Evolutionary conservation across 805 yeast genomes (phyloP).

Genomic region (Zygosaccharomyces siamensis): DNA sequence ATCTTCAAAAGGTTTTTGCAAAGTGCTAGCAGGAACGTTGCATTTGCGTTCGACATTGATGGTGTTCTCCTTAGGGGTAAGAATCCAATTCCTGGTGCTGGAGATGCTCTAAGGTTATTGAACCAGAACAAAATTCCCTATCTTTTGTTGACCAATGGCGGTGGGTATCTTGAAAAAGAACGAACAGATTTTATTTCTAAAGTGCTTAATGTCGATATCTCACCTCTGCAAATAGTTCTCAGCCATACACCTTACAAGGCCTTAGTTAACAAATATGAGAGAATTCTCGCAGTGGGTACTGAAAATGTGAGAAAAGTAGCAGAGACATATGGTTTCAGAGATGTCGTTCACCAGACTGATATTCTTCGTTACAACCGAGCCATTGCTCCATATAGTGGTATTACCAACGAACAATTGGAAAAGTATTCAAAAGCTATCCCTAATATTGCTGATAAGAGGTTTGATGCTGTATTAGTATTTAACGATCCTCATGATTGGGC

Average conservation of each 20-base stretch:
- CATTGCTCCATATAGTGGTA: slow-evolving; percentile 75
- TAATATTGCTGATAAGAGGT: slow-evolving; percentile 35
- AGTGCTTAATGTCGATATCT: slow-evolving; percentile 41
- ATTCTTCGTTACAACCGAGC: slow-evolving; percentile 52
- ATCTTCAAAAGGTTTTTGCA: slow-evolving; percentile 19
- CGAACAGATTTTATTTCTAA: slow-evolving; percentile 51
- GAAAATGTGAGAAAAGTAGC: slow-evolving; percentile 69
- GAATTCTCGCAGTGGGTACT: slow-evolving; percentile 81
- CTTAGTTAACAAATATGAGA: slow-evolving; percentile 46
- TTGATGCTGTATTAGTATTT: slow-evolving; percentile 78
- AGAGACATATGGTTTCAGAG: slow-evolving; percentile 65
- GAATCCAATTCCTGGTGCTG: slow-evolving; percentile 60
- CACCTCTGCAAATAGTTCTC: slow-evolving; percentile 66
- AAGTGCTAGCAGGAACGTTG: slow-evolving; percentile 19
- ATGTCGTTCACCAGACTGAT: slow-evolving; percentile 71
- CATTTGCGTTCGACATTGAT: slow-evolving; percentile 53
- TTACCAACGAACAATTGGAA: slow-evolving; percentile 48
- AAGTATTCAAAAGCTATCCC: slow-evolving; percentile 32
- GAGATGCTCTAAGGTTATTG: slow-evolving; percentile 51
- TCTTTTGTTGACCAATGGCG: slow-evolving; percentile 86
- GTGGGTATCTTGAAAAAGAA: slow-evolving; percentile 66
- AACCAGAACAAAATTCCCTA: slow-evolving; percentile 59
- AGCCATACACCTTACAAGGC: slow-evolving; percentile 83
- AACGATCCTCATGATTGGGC: slow-evolving; percentile 89
- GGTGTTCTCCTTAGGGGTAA: slow-evolving; percentile 81